A percentile compares a stretch with the other conserved stretches of the same genome.
Conservation (phyloP, 768 basidiomycete species). For the Calocera viscosa region DNA sequence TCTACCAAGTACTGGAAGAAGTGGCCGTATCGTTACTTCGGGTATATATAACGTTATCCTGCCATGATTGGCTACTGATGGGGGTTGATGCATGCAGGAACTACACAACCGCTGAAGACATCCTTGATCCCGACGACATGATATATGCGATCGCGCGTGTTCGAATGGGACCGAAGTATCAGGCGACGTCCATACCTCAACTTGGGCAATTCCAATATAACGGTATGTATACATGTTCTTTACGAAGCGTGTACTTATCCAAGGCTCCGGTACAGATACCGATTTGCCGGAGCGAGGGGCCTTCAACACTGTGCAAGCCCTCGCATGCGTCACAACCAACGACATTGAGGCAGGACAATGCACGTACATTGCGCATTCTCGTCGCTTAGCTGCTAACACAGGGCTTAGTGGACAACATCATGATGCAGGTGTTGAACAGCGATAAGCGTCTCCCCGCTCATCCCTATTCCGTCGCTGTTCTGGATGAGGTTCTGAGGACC, state of each 20-base stretch:
- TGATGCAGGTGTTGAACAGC: background rate
- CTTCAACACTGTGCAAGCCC: background rate
- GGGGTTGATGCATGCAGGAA: conserved; percentile 37
- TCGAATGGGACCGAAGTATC: conserved; percentile 79
- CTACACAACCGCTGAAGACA: conserved; percentile 85
- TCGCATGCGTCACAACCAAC: background rate
- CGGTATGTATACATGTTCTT: background rate
- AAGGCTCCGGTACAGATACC: background rate
- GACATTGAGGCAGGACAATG: background rate
- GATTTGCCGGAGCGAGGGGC: background rate
- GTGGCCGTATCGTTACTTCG: conserved; percentile 96
- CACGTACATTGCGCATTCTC: background rate
- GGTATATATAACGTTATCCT: conserved; percentile 41
- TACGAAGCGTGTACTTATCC: background rate
- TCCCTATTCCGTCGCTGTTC: conserved; percentile 3
- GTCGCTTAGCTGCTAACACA: background rate
- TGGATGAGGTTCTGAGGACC: background rate
- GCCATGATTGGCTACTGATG: background rate
- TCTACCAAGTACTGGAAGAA: conserved; percentile 61
- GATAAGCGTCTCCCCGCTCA: background rate
- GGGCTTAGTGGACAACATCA: background rate
- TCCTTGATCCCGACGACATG: conserved; percentile 88
- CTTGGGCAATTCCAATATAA: conserved; percentile 5
- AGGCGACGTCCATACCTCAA: conserved; percentile 36
- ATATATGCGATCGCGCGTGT: conserved; percentile 91